phyloP scores from a whole-genome alignment of 768 basidiomycete genomes.

The Pleurotus tuber-regium region DNA sequence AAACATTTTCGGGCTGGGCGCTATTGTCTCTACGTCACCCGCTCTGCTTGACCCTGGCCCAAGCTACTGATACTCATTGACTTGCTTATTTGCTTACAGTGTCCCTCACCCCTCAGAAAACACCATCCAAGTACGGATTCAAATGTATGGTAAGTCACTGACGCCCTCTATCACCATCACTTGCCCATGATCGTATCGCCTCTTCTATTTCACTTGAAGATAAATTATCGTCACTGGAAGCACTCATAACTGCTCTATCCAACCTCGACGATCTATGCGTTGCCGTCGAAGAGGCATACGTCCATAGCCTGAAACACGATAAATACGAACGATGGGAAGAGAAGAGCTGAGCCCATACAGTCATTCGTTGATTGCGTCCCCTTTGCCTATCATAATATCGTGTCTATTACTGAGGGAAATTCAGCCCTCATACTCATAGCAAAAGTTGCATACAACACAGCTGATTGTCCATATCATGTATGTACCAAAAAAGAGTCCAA shows the following conservation, averaged over 20 bases:
- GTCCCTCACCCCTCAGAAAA: conserved; percentile 97
- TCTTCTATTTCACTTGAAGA: conserved; percentile 45
- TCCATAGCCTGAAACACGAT: conserved; percentile 50
- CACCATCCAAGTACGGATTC: conserved; percentile 94
- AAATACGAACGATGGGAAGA: conserved; percentile 70
- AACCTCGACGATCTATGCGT: conserved; percentile 78
- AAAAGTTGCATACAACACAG: no score
- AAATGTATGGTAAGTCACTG: conserved; percentile 92
- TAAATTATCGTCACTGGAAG: conserved; percentile 79
- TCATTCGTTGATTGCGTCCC: no score
- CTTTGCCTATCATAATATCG: no score
- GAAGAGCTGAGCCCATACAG: conserved; percentile 55
- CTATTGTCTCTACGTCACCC: no score
- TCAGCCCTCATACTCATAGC: no score
- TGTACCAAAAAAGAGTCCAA: not conserved
- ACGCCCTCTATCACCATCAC: not conserved
- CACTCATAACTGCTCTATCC: conserved; percentile 71
- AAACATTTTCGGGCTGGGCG: no score
- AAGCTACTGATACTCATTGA: not conserved
- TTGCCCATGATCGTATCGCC: not conserved
- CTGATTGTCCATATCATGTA: no score
- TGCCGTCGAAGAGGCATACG: conserved; percentile 69
- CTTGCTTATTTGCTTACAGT: conserved; percentile 32
- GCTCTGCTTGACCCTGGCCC: no score
- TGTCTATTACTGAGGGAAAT: no score